Percentiles rank a stretch among this genome's conserved stretches.
These are phyloP conservation scores for Saccharomycopsis sp. DNA, from an alignment of 805 yeast species.

Conservation along the genomic window DNA sequence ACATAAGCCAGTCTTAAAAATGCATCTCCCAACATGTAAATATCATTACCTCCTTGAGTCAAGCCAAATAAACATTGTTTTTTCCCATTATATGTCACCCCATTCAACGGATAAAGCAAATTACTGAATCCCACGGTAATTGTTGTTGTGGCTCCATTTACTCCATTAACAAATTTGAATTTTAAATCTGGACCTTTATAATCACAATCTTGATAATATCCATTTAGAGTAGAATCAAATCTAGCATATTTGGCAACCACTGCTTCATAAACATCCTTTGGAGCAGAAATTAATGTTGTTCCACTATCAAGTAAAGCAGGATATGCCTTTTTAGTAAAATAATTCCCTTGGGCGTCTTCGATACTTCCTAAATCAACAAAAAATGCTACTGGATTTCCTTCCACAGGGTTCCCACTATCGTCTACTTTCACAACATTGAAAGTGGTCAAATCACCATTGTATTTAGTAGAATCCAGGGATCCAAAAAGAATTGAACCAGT, in stretches of 20 bases:
- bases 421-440: conserved; percentile 19
- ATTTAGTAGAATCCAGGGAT: conserved; percentile 41
- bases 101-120: conserved; percentile 16
- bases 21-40: conserved; percentile 39
- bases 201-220: conserved; percentile 38
- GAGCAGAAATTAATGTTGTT: conserved; percentile 40
- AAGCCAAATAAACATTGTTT: conserved; percentile 27
- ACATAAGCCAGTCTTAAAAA: conserved; percentile 42
- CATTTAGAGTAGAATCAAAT: conserved; percentile 31
- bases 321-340: conserved; percentile 16
- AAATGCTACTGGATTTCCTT: conserved; percentile 36
- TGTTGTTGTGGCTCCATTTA: conserved; percentile 18
- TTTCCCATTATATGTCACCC: neutral
- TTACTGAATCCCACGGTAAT: conserved; percentile 38
- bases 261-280: conserved; percentile 26
- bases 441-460: conserved; percentile 31
- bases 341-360: neutral
- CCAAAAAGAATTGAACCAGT: conserved; percentile 39
- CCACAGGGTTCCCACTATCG: conserved; percentile 23
- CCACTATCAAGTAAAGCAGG: conserved; percentile 46
- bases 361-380: conserved; percentile 25
- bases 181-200: conserved; percentile 27
- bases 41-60: conserved; percentile 16
- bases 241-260: conserved; percentile 19
- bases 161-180: conserved; percentile 47